Percentiles rank a stretch among this genome's conserved stretches.
Evolutionary conservation across 805 yeast genomes (phyloP).

Genomic region (Yueomyces sinensis): DNA sequence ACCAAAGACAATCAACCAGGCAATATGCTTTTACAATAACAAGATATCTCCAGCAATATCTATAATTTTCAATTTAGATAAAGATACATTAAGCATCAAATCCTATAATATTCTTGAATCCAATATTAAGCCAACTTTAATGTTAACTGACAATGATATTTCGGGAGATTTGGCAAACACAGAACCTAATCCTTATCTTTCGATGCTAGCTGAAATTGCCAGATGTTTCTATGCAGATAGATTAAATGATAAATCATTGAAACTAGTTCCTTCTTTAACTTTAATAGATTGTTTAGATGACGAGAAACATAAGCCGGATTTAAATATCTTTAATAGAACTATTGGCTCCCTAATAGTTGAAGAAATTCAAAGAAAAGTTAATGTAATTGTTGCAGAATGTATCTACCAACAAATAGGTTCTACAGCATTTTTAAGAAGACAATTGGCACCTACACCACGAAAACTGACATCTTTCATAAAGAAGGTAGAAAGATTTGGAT

Average conservation of each 20-base stretch:
- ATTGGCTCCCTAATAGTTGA: conserved; percentile 45
- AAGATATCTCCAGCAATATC: conserved; percentile 56
- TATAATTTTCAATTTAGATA: conserved; percentile 68
- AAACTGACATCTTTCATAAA: conserved; percentile 69
- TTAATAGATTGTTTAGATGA: conserved; percentile 75
- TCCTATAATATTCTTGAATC: conserved; percentile 70
- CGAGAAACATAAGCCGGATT: conserved; percentile 56
- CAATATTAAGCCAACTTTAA: conserved; percentile 41
- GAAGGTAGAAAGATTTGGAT: conserved; percentile 53
- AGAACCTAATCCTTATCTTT: conserved; percentile 6
- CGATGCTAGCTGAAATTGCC: conserved; percentile 12
- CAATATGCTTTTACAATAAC: conserved; percentile 47
- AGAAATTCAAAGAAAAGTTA: conserved; percentile 71
- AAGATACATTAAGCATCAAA: conserved; percentile 54
- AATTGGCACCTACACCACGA: conserved; percentile 67
- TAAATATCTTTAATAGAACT: conserved; percentile 58
- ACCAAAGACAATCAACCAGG: conserved; percentile 50
- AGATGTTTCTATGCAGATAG: conserved; percentile 16
- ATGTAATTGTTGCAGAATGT: conserved; percentile 74
- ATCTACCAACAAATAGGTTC: conserved; percentile 68
- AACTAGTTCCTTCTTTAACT: conserved; percentile 33
- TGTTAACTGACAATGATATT: conserved; percentile 9
- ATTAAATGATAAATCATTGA: conserved; percentile 7
- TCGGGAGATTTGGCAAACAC: conserved; percentile 7
- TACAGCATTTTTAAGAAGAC: conserved; percentile 73